Evolutionary conservation across 768 basidiomycete species (phyloP).

Genomic region (Kwoniella mangroviensis): DNA sequence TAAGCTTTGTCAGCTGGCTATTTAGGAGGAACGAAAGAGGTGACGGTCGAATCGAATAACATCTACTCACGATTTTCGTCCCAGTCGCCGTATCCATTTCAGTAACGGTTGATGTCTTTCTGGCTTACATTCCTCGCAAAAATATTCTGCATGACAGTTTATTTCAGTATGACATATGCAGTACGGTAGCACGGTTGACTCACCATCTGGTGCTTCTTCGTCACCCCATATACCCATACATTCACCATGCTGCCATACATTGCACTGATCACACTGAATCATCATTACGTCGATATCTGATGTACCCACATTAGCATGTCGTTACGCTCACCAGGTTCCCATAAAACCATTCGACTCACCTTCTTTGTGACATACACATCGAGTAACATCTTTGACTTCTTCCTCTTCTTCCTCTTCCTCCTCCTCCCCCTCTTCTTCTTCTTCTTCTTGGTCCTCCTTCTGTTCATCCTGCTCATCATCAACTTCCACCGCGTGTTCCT

Average conservation of each 20-base stretch:
- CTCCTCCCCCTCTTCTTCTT: slow-evolving; percentile 29
- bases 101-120: slow-evolving; percentile 76
- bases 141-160: slow-evolving; percentile 70
- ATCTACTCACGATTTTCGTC: slow-evolving; percentile 68
- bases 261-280: slow-evolving; percentile 96
- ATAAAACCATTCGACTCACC: slow-evolving; percentile 29
- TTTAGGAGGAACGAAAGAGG: background rate
- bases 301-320: slow-evolving; percentile 8
- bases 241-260: slow-evolving; percentile 96
- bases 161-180: background rate
- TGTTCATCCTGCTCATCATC: slow-evolving; percentile 13
- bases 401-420: slow-evolving; percentile 32
- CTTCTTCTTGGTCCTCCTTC: slow-evolving; percentile 10
- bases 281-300: slow-evolving; percentile 84
- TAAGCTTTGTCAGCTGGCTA: background rate
- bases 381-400: slow-evolving; percentile 44
- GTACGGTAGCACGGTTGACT: slow-evolving; percentile 18
- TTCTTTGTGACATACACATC: slow-evolving; percentile 47
- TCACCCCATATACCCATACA: slow-evolving; percentile 85
- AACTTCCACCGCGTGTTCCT: slow-evolving; percentile 1
- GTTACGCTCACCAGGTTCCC: background rate
- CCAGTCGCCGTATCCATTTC: slow-evolving; percentile 49
- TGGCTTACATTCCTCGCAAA: slow-evolving; percentile 90
- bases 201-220: slow-evolving; percentile 58
- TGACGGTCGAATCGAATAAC: background rate